phyloP scores from a whole-genome alignment of 2,329 filamentous ascomycete species.

The Gremmenia infestans region DNA sequence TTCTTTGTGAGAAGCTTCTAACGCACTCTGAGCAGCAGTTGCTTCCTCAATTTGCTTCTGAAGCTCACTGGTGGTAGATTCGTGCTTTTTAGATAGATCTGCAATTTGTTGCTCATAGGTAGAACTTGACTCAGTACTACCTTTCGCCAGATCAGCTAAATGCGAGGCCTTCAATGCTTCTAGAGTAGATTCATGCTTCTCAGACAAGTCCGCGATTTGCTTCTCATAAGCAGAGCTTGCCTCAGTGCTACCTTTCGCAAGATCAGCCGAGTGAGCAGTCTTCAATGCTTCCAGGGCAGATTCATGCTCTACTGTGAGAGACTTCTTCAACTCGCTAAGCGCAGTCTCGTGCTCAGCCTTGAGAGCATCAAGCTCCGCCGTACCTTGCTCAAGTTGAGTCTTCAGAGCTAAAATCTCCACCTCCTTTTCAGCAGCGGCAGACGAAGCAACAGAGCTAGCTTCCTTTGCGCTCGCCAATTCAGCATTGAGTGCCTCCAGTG shows the following conservation, averaged over 20 bases:
- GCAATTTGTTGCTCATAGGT: slow-evolving; percentile 45
- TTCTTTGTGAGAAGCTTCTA: slow-evolving; percentile 42
- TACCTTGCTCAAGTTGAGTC: slow-evolving; percentile 37
- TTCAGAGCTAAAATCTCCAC: slow-evolving; percentile 30
- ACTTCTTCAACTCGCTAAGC: slow-evolving; percentile 45
- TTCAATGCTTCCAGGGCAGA: slow-evolving; percentile 46
- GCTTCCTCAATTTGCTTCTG: slow-evolving; percentile 53
- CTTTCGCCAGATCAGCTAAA: slow-evolving; percentile 43
- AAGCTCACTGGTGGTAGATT: slow-evolving; percentile 42
- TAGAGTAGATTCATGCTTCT: slow-evolving; percentile 46
- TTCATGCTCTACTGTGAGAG: slow-evolving; percentile 47
- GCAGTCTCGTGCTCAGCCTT: slow-evolving; percentile 33
- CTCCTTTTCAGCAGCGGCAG: slow-evolving; percentile 33
- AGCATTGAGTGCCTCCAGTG: slow-evolving; percentile 25
- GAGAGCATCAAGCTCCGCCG: slow-evolving; percentile 24
- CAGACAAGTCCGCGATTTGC: slow-evolving; percentile 45
- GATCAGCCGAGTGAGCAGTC: slow-evolving; percentile 45
- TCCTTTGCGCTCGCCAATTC: slow-evolving; percentile 47
- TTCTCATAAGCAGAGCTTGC: slow-evolving; percentile 42
- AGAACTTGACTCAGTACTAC: slow-evolving; percentile 38
- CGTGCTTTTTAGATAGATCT: slow-evolving; percentile 47
- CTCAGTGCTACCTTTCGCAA: slow-evolving; percentile 43
- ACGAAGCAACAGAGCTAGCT: slow-evolving; percentile 31
- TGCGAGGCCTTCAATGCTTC: slow-evolving; percentile 49
- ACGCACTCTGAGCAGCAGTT: slow-evolving; percentile 40